Base-by-base conservation (phyloP, 352 stramenopile species). In the Globisporangium sylvaticum region DNA sequence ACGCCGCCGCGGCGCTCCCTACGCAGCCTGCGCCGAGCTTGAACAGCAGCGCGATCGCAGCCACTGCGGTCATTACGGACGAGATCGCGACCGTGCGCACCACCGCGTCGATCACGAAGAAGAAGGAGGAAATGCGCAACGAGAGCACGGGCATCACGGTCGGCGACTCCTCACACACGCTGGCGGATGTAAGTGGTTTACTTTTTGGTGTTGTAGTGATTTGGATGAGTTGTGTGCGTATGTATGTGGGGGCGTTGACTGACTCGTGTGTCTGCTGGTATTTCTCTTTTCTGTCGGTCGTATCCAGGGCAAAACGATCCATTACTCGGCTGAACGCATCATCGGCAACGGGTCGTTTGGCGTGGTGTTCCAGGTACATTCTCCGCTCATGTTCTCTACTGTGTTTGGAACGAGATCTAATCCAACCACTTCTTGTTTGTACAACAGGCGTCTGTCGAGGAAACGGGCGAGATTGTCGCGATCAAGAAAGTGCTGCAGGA, bases 401-500 rank as follows among this genome's bases (percentile, higher is more conserved):
- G 27, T 18, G 8, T 1, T 34, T 52, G n/a, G 14, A 10, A n/a
- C 34, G 22, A 20, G 4, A 48, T 12, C 6, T 24, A 3, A 34
- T 39, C 15, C 14, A 34, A 54, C 2, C 12, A 54, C 2, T 6
- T 14, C 9, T 29, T 68, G 15, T 29, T 29, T 55, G 31, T 52
- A 9, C 22, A 31, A 18, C 39, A 88, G 75, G 97, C 97, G 8
- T 92, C 87, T 14, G 94, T 99, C 15, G 94, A 98, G 60, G 96
- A 99, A 71, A 99, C 96, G 14, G 93, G 96, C 5, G 94, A 99
- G 76, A 94, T 99, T 57, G 98, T 99, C 3, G 98, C 98, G 10
- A 99, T 99, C 72, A 99, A 99, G 82, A 99, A 99, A 78, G 98
- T 99, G 69, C 88, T 99, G 29, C 97, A 99, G 72, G 97, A 99